These are phyloP conservation scores for Aspergillus latus DNA, from an alignment of 2,329 filamentous ascomycete species.

Conservation along the genomic window DNA sequence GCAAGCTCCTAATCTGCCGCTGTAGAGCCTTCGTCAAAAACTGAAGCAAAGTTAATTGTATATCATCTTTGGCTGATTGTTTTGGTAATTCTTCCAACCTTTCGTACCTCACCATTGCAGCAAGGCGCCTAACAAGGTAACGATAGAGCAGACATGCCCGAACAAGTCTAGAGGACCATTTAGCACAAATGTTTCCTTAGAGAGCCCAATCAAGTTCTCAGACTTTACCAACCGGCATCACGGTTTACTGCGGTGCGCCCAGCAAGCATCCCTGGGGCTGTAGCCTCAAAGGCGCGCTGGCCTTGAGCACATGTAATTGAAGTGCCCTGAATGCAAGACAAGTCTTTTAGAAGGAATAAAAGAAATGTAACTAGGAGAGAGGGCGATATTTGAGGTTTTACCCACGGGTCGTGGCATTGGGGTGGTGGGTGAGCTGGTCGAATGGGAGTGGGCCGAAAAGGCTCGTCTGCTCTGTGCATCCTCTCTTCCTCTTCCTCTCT, in stretches of 20 bases:
- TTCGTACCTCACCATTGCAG: too few relatives aligned
- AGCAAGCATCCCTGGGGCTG: background rate
- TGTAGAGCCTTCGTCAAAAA: too few relatives aligned
- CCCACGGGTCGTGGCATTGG: constrained; percentile 7
- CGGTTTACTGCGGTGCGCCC: background rate
- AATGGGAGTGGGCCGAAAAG: constrained; percentile 17
- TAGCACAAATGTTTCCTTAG: too few relatives aligned
- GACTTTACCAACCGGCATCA: background rate
- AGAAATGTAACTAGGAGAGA: background rate
- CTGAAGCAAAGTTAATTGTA: too few relatives aligned
- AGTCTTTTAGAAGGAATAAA: background rate
- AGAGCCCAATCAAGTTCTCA: too few relatives aligned
- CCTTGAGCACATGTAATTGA: background rate
- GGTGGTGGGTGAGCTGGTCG: constrained; percentile 6
- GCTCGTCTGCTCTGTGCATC: constrained; percentile 14
- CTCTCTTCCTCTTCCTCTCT: constrained; percentile 10
- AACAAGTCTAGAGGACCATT: too few relatives aligned
- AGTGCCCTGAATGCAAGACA: background rate
- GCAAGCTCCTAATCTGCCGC: too few relatives aligned
- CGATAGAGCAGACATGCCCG: too few relatives aligned
- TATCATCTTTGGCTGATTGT: background rate
- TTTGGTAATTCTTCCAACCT: too few relatives aligned
- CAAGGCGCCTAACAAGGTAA: too few relatives aligned
- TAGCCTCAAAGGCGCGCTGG: background rate
- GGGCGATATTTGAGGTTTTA: background rate